Evolutionary conservation across 495 filamentous ascomycete species (phyloP), one percentile per base, ranked within the genome.

Genomic region (Aspergillus heteromorphus): DNA sequence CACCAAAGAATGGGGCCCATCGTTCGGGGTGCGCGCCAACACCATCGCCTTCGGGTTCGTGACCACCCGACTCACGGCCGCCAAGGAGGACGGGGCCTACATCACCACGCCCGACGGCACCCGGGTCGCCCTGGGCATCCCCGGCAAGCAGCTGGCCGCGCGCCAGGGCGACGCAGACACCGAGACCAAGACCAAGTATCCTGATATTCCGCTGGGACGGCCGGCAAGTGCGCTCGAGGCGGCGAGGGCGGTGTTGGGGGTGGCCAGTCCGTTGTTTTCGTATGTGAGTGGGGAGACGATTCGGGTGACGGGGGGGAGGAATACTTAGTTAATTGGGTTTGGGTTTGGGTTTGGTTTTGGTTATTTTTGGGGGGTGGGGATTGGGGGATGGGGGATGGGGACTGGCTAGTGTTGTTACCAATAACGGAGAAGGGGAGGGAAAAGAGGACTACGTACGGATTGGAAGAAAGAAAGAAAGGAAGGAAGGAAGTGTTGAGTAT

Each of bases 1-100:
- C 64, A 89, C 90, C 21, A 95, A 95, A 72, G 90, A 95, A 77
- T 95, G 90, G 89, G 90, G 90, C 31, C 90, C 90, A 0, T 66
- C 75, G 18, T 95, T 90, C 61, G 89, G 89, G 40, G 89, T 95
- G 1, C 76, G 90, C 40, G 83, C 87, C 13, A 95, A 95, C 69
- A 89, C 89, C 14, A 74, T 93, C 53, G 88, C 89, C 34, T 92
- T 92, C 55, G 89, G 90, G 3, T 80, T 82, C 67, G 91, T 93
- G 53, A 67, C 79, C 57, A 95, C 90, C 4, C 78, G 90, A 0
- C 70, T 93, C 50, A 95, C 89, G 1, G 84, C 78, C 4, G 83
- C 84, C 30, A 95, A 93, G 78, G 90, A 93, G 65, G 79, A 78
- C 10, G 89, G 89, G 17, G 87, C 83, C 0, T 90, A 86, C 56